Percentiles rank a stretch among this genome's conserved stretches.
Evolutionary conservation across 306 rosid species (phyloP).

Genomic region (Lotus japonicus): DNA sequence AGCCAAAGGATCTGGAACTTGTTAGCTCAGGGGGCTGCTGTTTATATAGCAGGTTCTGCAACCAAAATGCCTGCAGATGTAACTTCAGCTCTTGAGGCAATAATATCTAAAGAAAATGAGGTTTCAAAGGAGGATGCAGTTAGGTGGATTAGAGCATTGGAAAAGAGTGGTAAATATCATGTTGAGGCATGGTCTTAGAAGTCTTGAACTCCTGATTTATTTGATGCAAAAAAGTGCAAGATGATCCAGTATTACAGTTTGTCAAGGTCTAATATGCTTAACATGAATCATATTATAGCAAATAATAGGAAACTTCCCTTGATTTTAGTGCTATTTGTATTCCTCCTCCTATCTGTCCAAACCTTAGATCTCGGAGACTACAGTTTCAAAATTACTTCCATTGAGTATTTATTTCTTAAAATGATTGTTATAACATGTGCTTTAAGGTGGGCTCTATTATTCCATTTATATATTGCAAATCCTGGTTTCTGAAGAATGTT

Average conservation of each 20-base stretch:
- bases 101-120: slow-evolving; percentile 55
- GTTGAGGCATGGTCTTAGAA: slow-evolving; percentile 80
- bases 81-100: slow-evolving; percentile 63
- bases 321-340: too few species aligned
- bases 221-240: background rate
- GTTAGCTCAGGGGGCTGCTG: slow-evolving; percentile 62
- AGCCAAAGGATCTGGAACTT: slow-evolving; percentile 61
- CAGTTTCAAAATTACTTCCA: too few species aligned
- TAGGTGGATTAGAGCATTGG: slow-evolving; percentile 67
- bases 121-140: slow-evolving; percentile 57
- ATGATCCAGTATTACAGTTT: too few species aligned
- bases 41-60: slow-evolving; percentile 87
- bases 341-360: too few species aligned
- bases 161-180: slow-evolving; percentile 63
- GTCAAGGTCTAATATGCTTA: too few species aligned
- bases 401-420: background rate
- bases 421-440: background rate
- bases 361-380: too few species aligned
- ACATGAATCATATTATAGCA: too few species aligned
- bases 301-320: too few species aligned
- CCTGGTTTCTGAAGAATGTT: background rate
- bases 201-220: background rate
- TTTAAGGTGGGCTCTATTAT: too few species aligned
- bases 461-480: background rate
- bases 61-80: slow-evolving; percentile 92